Evolutionary conservation across 2,329 filamentous ascomycete species (phyloP), one percentile per base, ranked within the genome.

Genomic region (Monosporascus sp.): DNA sequence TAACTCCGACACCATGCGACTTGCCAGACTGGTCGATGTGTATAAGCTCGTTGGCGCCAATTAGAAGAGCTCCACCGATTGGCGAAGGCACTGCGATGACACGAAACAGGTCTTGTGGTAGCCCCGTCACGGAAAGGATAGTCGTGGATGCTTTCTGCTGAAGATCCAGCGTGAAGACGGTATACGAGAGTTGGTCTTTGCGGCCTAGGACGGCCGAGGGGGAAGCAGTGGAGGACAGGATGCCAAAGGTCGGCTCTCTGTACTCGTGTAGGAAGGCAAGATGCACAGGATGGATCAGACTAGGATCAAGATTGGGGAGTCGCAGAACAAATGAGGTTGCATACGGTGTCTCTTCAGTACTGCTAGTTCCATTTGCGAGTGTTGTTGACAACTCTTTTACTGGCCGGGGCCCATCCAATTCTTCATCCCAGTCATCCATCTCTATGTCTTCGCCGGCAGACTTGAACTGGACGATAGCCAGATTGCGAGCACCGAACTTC

Each of bases 11-110:
- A 2, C 91, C 93, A 64, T 91, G 96, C 14, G 91, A 83, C 70
- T 96, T 97, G 31, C 94, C 94, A 11, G 91, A 91, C 76, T 99
- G 94, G 66, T 97, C 93, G 59, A 99, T 85, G 69, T 99, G 94
- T 55, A 99, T 89, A 57, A 99, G 72, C 67, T 97, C 91, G 67
- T 99, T 97, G 48, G 82, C 80, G 28, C 94, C 95, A 20, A 97
- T 75, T 17, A 99, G 79, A 17, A 99, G 75, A 38, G 91, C 89
- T 44, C 94, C 94, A 24, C 94, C 94, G 41, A 97, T 86, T 1
- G 93, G 93, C 6, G 88, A 79, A 5, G 92, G 90, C 3, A 99
- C 74, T 7, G 94, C 85, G 46, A 97, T 77, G 44, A 97, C 86
- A 61, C 84, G 84, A 68, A 87, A 90, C 9, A 97, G 78, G 69